Base-by-base conservation (phyloP, 805 yeast species). In the Priceomyces melissophilus region DNA sequence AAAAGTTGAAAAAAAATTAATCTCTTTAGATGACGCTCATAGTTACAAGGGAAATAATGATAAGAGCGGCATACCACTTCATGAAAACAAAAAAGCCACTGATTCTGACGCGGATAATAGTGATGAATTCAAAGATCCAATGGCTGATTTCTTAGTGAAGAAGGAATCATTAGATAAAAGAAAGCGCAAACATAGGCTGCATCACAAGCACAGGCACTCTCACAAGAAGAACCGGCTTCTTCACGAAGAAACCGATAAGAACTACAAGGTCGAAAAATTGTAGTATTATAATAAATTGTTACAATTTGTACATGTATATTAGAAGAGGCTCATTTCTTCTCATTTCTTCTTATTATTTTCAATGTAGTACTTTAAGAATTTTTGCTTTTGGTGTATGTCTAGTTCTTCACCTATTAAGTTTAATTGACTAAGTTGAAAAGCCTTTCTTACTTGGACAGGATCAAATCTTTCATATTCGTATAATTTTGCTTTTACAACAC, bases 51-150 rank as follows among this genome's bases (percentile, higher is more conserved):
- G 26, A 39, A 32, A 28, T 32, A 30, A 20, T 29, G n/a, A 37
- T 15, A 10, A 26, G 25, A 32, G 31, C 12, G 32, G 30, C 30
- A 40, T 43, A 26, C 23, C 28, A 10, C 33, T 35, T 12, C 28
- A 40, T 26, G 47, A 42, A 16, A 29, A 37, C 13, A 39, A 34
- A 16, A 14, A 14, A 4, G 17, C 13, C 10, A 31, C 10, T n/a
- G 40, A 32, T 29, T 33, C 29, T 30, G n/a, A 13, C 15, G 40
- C 14, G 4, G 14, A 10, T 13, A 45, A 37, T 25, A 55, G 50
- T 16, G 65, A 61, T 41, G 67, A 65, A 27, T 61, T 64, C 37
- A 50, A 45, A 32, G 72, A 67, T 43, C 71, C 72, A 10, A 55
- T 62, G 63, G 57, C 50, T 4, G 52, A 44, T 6, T 53, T 45